phyloP scores from a whole-genome alignment of 83 land plant genomes.

The Diphasiastrum complanatum region DNA sequence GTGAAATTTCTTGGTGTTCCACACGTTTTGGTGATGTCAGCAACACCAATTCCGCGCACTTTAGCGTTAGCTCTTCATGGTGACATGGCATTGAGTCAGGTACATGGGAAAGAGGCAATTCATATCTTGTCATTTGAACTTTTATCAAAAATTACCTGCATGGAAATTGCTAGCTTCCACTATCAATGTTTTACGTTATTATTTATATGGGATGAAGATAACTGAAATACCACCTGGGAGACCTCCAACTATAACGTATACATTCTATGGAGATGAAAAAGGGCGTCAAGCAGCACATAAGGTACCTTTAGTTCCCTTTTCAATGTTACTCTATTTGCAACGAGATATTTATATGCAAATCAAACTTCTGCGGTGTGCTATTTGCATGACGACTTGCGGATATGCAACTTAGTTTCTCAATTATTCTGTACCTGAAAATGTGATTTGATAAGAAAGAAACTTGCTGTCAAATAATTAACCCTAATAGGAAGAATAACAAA shows the following conservation, averaged over 20 bases:
- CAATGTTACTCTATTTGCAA: neutral
- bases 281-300: constrained; percentile 59
- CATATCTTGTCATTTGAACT: no score
- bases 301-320: constrained; percentile 31
- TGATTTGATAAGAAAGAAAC: no score
- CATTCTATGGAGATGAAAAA: constrained; percentile 46
- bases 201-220: constrained; percentile 61
- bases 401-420: no score
- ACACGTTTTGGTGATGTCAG: constrained; percentile 89
- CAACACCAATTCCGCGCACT: constrained; percentile 93
- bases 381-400: no score
- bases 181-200: neutral
- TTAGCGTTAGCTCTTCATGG: constrained; percentile 86
- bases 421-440: no score
- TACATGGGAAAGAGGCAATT: no score
- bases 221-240: constrained; percentile 89
- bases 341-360: neutral
- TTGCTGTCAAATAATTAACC: no score
- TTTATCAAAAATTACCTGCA: no score
- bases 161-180: no score
- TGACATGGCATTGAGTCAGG: constrained; percentile 81
- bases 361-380: no score
- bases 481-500: no score
- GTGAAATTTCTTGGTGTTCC: constrained; percentile 50
- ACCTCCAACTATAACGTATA: constrained; percentile 48